Percentiles rank a stretch among this genome's conserved stretches.
Evolutionary conservation across 345 rosid genomes (phyloP).

Genomic region (Boechera divaricarpa): DNA sequence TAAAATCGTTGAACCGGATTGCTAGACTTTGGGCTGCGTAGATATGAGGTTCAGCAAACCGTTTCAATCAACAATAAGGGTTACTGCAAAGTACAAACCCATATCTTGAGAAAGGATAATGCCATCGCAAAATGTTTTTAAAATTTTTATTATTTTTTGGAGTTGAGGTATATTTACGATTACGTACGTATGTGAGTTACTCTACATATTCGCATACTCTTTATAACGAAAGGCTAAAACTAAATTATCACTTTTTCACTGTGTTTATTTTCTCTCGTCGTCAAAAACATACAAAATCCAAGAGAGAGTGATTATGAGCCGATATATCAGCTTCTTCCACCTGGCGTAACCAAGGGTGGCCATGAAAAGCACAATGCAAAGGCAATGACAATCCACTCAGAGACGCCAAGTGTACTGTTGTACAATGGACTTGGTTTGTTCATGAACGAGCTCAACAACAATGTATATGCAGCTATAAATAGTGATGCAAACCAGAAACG

Average conservation of each 20-base stretch:
- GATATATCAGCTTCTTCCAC: not conserved
- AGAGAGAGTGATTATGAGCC: not conserved
- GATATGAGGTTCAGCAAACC: not conserved
- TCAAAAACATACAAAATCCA: too few relatives aligned
- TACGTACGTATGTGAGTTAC: not conserved
- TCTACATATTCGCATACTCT: too few relatives aligned
- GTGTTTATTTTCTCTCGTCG: not conserved
- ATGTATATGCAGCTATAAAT: not conserved
- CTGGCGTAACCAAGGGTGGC: not conserved
- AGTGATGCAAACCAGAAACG: not conserved
- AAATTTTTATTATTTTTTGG: too few relatives aligned
- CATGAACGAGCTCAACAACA: too few relatives aligned
- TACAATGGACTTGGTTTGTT: not conserved
- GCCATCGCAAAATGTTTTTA: not conserved
- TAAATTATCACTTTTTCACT: too few relatives aligned
- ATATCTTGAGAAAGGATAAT: not conserved
- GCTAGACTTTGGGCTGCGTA: not conserved
- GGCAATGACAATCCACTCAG: not conserved
- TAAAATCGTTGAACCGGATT: not conserved
- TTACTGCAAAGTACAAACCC: not conserved
- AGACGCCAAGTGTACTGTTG: not conserved
- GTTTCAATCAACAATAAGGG: not conserved
- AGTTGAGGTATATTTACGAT: too few relatives aligned
- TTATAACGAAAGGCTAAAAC: too few relatives aligned
- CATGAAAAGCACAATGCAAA: too few relatives aligned